Evolutionary conservation across 164 flowering plant genomes (phyloP).

Genomic region (Vitis rupestris): DNA sequence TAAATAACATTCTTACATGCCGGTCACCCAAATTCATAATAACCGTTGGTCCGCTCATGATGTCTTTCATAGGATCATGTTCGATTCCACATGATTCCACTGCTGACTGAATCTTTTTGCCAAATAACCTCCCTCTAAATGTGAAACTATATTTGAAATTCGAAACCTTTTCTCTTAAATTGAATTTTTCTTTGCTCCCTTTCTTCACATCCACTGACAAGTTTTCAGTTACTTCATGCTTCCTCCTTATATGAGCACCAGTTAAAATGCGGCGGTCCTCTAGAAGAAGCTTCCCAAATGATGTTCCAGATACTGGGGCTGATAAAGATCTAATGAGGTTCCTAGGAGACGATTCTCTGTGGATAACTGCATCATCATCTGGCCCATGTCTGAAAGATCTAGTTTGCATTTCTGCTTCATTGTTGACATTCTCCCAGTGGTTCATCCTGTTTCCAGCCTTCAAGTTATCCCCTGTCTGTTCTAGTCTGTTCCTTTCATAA

Average conservation of each 20-base stretch:
- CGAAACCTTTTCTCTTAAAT: slow-evolving; percentile 71
- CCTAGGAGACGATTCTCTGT: slow-evolving; percentile 65
- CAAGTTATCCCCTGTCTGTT: slow-evolving; percentile 21
- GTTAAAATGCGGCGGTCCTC: slow-evolving; percentile 82
- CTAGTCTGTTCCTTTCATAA: slow-evolving; percentile 24
- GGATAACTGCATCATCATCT: slow-evolving; percentile 27
- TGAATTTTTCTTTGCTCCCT: slow-evolving; percentile 63
- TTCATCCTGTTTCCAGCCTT: slow-evolving; percentile 19
- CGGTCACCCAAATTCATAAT: slow-evolving; percentile 42
- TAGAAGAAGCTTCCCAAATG: slow-evolving; percentile 91
- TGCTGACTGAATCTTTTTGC: slow-evolving; percentile 59
- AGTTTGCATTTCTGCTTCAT: slow-evolving; percentile 41
- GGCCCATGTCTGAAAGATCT: slow-evolving; percentile 67
- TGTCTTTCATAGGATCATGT: slow-evolving; percentile 36
- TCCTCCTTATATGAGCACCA: slow-evolving; percentile 85
- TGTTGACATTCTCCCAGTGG: slow-evolving; percentile 33
- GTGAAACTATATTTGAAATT: slow-evolving; percentile 59
- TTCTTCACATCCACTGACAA: slow-evolving; percentile 40
- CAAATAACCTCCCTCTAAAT: slow-evolving; percentile 64
- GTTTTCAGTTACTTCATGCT: slow-evolving; percentile 66
- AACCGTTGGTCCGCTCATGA: slow-evolving; percentile 53
- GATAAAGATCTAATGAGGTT: slow-evolving; percentile 85
- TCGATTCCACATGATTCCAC: slow-evolving; percentile 31
- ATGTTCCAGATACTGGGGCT: slow-evolving; percentile 89
- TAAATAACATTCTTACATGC: slow-evolving; percentile 42